Evolutionary conservation across 768 basidiomycete species (phyloP).

Genomic region (Russula sp.): DNA sequence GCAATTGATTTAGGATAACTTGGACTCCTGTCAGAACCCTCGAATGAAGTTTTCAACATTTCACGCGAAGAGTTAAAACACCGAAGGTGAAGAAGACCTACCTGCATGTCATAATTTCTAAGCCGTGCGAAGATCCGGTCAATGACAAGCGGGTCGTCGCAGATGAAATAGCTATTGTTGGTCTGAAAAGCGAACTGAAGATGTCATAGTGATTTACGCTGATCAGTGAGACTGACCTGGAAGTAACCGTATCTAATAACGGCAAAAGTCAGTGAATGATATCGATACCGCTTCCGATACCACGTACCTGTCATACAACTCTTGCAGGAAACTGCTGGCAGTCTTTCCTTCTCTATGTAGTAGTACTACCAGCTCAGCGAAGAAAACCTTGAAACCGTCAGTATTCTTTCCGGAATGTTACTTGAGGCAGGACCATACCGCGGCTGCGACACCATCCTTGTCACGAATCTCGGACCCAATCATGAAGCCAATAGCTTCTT

Average conservation of each 20-base stretch:
- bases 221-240: conserved; percentile 45
- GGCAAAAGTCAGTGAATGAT: conserved; percentile 17
- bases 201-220: not conserved
- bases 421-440: conserved; percentile 43
- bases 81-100: conserved; percentile 22
- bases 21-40: conserved; percentile 33
- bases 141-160: conserved; percentile 61
- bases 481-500: conserved; percentile 93
- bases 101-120: conserved; percentile 52
- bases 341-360: conserved; percentile 53
- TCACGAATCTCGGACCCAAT: conserved; percentile 75
- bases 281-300: not conserved
- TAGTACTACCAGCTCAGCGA: conserved; percentile 61
- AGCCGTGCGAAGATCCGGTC: conserved; percentile 66
- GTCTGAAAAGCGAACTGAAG: conserved; percentile 44
- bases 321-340: conserved; percentile 55
- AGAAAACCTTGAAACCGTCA: conserved; percentile 49
- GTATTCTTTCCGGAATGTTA: not conserved
- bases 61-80: not conserved
- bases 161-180: conserved; percentile 80
- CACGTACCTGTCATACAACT: conserved; percentile 55
- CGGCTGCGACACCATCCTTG: conserved; percentile 85
- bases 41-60: conserved; percentile 9
- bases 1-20: conserved; percentile 63
- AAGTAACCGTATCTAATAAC: conserved; percentile 69